Percentiles rank a stretch among this genome's conserved stretches.
These are phyloP conservation scores for Coemansia biformis DNA, from an alignment of 192 early-diverging fungal genomes.

Conservation along the genomic window DNA sequence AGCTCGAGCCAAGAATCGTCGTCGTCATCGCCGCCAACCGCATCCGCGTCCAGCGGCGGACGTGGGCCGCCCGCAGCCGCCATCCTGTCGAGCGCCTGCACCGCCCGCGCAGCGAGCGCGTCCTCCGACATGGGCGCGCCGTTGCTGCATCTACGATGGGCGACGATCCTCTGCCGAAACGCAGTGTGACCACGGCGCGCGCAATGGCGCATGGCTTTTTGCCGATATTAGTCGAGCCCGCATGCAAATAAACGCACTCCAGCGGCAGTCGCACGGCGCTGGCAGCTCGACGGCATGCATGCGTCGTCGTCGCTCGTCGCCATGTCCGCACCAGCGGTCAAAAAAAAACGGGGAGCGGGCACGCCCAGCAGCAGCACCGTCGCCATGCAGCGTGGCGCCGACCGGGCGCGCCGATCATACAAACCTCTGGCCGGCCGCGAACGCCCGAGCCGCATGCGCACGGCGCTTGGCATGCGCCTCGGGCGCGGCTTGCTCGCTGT, in stretches of 20 bases:
- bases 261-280: not conserved
- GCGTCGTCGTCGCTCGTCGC: too few relatives aligned
- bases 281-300: too few relatives aligned
- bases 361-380: too few relatives aligned
- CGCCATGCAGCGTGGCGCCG: not conserved
- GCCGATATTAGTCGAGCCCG: not conserved
- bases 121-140: conserved; percentile 12
- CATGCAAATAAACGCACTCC: conserved; percentile 10
- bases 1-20: conserved; percentile 49
- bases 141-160: conserved; percentile 12
- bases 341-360: not conserved
- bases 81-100: conserved; percentile 8
- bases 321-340: too few relatives aligned
- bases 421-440: conserved; percentile 17
- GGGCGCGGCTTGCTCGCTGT: not conserved
- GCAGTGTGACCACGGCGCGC: conserved; percentile 1
- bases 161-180: conserved; percentile 7
- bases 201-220: conserved; percentile 10
- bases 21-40: conserved; percentile 16
- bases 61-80: not conserved
- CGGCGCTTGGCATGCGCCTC: conserved; percentile 4
- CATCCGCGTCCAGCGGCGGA: conserved; percentile 1
- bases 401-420: not conserved
- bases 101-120: conserved; percentile 10
- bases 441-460: conserved; percentile 8